Percentiles rank a stretch among this genome's conserved stretches.
phyloP scores from a whole-genome alignment of 2,329 filamentous ascomycete species.

The Colletotrichum spaethianum region DNA sequence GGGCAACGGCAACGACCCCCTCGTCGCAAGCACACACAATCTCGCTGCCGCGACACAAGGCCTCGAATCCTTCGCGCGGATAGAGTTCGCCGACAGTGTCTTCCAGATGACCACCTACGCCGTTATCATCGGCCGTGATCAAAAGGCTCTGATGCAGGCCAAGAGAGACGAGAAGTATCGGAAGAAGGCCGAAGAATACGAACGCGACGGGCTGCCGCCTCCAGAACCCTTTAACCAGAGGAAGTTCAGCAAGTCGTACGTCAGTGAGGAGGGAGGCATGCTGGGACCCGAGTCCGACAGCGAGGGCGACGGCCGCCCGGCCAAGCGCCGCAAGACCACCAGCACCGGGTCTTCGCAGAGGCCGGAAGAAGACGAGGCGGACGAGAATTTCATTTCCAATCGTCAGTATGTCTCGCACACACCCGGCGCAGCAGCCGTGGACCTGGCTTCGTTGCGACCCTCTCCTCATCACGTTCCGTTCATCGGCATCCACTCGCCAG shows the following conservation, averaged over 20 bases:
- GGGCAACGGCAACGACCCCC: slow-evolving; percentile 46
- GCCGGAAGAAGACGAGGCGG: slow-evolving; percentile 59
- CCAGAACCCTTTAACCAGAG: slow-evolving; percentile 64
- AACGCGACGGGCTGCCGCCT: slow-evolving; percentile 63
- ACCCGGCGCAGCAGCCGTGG: slow-evolving; percentile 70
- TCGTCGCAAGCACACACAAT: slow-evolving; percentile 50
- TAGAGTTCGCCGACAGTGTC: slow-evolving; percentile 81
- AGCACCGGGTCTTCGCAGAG: slow-evolving; percentile 57
- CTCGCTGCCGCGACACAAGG: slow-evolving; percentile 56
- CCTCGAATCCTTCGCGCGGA: slow-evolving; percentile 70
- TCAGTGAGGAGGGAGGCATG: slow-evolving; percentile 80
- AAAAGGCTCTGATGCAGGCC: slow-evolving; percentile 70
- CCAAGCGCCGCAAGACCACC: slow-evolving; percentile 63
- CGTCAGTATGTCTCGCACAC: slow-evolving; percentile 74
- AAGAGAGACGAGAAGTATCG: slow-evolving; percentile 65
- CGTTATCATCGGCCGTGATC: slow-evolving; percentile 81
- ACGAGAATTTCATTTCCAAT: slow-evolving; percentile 67
- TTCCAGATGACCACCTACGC: slow-evolving; percentile 85
- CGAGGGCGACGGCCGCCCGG: slow-evolving; percentile 62
- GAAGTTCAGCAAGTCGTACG: slow-evolving; percentile 75
- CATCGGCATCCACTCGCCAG: slow-evolving; percentile 80
- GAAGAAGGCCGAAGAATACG: slow-evolving; percentile 62
- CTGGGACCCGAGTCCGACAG: slow-evolving; percentile 74
- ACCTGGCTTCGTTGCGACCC: slow-evolving; percentile 72
- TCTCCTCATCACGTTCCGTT: slow-evolving; percentile 75